Evolutionary conservation across 2,329 filamentous ascomycete species (phyloP).

Genomic region (Diaporthe vexans): DNA sequence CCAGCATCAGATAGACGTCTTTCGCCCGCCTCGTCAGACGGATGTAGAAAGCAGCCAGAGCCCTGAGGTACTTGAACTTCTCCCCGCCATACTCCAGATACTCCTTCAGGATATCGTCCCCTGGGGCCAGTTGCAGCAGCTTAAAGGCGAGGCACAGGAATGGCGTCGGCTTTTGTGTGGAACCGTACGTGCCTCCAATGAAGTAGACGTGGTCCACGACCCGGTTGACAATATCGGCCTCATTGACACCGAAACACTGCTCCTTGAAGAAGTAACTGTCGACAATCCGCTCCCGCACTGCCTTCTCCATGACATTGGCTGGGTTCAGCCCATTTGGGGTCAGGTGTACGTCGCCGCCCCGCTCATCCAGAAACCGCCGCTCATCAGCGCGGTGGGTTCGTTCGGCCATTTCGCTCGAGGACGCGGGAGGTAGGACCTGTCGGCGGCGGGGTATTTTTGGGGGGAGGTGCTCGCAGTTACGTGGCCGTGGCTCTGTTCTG

Average conservation of each 20-base stretch:
- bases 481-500: neutral
- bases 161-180: slow-evolving; percentile 86
- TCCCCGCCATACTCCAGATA: slow-evolving; percentile 84
- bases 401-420: slow-evolving; percentile 40
- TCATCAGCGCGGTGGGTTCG: slow-evolving; percentile 81
- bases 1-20: slow-evolving; percentile 83
- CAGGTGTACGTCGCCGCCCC: slow-evolving; percentile 81
- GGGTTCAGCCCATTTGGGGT: slow-evolving; percentile 92
- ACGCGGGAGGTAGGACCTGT: neutral
- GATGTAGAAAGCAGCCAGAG: slow-evolving; percentile 93
- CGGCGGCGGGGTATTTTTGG: too few species aligned
- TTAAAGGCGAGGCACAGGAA: slow-evolving; percentile 97
- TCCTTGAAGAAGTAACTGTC: slow-evolving; percentile 99
- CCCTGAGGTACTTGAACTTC: slow-evolving; percentile 88
- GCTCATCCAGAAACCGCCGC: slow-evolving; percentile 87
- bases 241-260: slow-evolving; percentile 96
- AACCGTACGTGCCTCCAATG: slow-evolving; percentile 90
- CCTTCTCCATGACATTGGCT: slow-evolving; percentile 95
- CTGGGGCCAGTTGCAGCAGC: slow-evolving; percentile 87
- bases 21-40: slow-evolving; percentile 86
- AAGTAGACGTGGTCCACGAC: slow-evolving; percentile 85
- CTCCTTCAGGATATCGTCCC: slow-evolving; percentile 81
- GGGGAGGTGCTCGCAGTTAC: neutral
- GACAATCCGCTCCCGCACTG: slow-evolving; percentile 93
- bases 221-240: slow-evolving; percentile 85